A percentile compares a stretch with the other conserved stretches of the same genome.
phyloP scores from a whole-genome alignment of 805 yeast species.

The Candida jianshihensis region DNA sequence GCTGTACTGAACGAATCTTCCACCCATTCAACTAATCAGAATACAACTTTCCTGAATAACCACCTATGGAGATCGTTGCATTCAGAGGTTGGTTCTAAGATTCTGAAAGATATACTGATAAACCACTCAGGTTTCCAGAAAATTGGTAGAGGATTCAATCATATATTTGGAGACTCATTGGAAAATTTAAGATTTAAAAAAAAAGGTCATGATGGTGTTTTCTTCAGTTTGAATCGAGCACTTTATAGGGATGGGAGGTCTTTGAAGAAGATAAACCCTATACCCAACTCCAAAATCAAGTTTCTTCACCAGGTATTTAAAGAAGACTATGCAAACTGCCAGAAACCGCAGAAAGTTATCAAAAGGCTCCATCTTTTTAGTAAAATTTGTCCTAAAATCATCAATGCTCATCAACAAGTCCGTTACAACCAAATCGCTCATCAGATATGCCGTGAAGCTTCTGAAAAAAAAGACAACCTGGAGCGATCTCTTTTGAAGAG shows the following conservation, averaged over 20 bases:
- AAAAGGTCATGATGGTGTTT: too few species aligned
- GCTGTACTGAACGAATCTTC: background rate
- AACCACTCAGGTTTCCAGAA: constrained; percentile 7
- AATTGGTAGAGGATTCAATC: constrained; percentile 4
- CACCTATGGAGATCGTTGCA: constrained; percentile 33
- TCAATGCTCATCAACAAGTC: constrained; percentile 27
- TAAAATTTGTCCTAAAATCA: constrained; percentile 11
- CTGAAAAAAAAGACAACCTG: constrained; percentile 24
- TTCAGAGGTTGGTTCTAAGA: constrained; percentile 5
- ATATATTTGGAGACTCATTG: constrained; percentile 13
- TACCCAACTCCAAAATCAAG: constrained; percentile 2
- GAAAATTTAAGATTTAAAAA: background rate
- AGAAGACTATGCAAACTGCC: constrained; percentile 4
- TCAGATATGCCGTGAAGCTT: constrained; percentile 24
- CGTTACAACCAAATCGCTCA: constrained; percentile 32
- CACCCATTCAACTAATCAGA: constrained; percentile 3
- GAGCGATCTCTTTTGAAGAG: constrained; percentile 25
- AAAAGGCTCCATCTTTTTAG: constrained; percentile 16
- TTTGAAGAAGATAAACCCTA: constrained; percentile 5
- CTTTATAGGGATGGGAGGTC: constrained; percentile 8
- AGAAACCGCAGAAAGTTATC: constrained; percentile 20
- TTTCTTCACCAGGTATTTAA: constrained; percentile 8
- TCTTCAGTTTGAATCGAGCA: constrained; percentile 7
- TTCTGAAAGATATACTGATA: constrained; percentile 9
- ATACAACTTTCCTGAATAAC: constrained; percentile 34